Conservation (phyloP, 306 rosid genomes). For the Cucurbita maxima region DNA sequence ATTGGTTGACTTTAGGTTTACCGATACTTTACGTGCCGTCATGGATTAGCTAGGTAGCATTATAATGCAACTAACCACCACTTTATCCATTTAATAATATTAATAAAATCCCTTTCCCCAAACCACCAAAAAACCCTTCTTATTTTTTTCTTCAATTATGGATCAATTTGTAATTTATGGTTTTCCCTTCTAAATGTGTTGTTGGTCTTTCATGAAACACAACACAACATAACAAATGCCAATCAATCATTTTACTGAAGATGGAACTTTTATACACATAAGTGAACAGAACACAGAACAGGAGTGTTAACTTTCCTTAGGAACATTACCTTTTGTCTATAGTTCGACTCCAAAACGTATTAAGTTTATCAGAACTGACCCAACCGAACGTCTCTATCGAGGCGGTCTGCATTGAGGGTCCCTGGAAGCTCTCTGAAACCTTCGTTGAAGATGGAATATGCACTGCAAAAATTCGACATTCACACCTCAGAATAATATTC, state of each 20-base stretch:
- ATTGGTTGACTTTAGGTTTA: constrained; percentile 22
- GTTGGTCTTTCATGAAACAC: not conserved
- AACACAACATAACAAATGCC: not conserved
- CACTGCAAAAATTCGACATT: constrained; percentile 33
- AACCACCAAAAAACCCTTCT: not conserved
- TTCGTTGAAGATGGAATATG: constrained; percentile 91
- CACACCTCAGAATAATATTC: too few species aligned
- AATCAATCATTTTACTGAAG: not conserved
- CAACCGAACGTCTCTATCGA: constrained; percentile 73
- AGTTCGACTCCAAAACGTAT: not conserved
- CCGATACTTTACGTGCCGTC: constrained; percentile 39
- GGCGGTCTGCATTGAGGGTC: constrained; percentile 71
- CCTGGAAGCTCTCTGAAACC: constrained; percentile 91
- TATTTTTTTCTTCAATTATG: too few species aligned
- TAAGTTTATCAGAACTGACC: constrained; percentile 58
- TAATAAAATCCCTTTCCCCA: not conserved
- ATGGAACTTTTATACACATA: not conserved
- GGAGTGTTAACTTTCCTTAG: not conserved
- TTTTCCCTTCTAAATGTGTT: too few species aligned
- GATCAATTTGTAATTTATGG: too few species aligned
- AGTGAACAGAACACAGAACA: not conserved
- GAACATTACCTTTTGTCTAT: not conserved
- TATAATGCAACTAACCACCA: constrained; percentile 1
- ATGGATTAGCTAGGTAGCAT: constrained; percentile 16
- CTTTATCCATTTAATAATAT: not conserved